A percentile compares a stretch with the other conserved stretches of the same genome.
phyloP scores from a whole-genome alignment of 2,329 filamentous ascomycete species.

The Cytospora chrysosperma region DNA sequence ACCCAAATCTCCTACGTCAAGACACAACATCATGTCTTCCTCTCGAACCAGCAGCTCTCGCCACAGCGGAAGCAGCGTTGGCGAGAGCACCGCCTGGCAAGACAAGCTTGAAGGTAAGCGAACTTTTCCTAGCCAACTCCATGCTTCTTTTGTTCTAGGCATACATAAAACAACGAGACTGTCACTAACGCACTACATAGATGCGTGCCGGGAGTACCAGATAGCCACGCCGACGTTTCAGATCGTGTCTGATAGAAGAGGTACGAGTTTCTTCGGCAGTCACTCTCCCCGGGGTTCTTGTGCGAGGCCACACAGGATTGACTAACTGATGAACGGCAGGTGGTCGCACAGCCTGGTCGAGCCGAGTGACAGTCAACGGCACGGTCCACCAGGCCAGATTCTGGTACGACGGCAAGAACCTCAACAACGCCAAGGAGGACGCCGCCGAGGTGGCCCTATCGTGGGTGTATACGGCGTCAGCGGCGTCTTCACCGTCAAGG shows the following conservation, averaged over 20 bases:
- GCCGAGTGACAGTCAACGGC: constrained; percentile 70
- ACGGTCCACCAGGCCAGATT: constrained; percentile 69
- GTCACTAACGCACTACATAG: constrained; percentile 26
- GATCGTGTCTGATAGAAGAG: constrained; percentile 36
- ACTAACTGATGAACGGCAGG: constrained; percentile 48
- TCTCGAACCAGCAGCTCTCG: constrained; percentile 23
- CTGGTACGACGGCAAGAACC: constrained; percentile 88
- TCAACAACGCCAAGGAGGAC: constrained; percentile 86
- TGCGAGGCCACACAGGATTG: background rate
- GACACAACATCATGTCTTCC: constrained; percentile 17
- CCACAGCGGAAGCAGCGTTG: constrained; percentile 25
- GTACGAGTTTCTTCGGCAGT: constrained; percentile 27
- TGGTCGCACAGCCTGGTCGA: constrained; percentile 88
- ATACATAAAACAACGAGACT: background rate
- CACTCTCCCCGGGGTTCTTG: background rate
- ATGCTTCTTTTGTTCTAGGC: no score
- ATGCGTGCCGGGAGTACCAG: constrained; percentile 33
- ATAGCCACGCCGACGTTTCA: constrained; percentile 34
- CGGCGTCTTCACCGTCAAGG: constrained; percentile 41
- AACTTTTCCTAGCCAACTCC: background rate
- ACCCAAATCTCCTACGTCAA: background rate
- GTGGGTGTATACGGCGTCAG: constrained; percentile 43
- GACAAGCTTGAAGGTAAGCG: constrained; percentile 33
- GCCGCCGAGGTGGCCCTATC: constrained; percentile 79
- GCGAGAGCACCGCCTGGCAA: constrained; percentile 32